These are phyloP conservation scores for Brassica nigra DNA, from an alignment of 345 rosid species.

Conservation along the genomic window DNA sequence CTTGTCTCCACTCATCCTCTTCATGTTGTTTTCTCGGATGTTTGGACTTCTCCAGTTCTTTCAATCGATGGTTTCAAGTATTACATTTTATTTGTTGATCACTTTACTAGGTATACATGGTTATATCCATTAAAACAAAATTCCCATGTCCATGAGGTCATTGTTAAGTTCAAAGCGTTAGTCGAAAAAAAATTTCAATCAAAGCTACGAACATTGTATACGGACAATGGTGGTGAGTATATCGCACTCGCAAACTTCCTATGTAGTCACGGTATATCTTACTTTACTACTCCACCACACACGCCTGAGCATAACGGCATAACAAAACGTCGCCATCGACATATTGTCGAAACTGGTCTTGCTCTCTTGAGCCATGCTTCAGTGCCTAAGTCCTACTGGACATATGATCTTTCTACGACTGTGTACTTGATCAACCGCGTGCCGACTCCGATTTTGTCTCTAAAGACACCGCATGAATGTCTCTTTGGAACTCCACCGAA, in stretches of 20 bases:
- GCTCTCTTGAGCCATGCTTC: neutral
- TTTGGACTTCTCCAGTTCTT: neutral
- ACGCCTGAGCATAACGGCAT: neutral
- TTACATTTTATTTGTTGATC: neutral
- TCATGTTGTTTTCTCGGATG: neutral
- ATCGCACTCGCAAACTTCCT: neutral
- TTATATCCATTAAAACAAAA: neutral
- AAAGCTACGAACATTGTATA: neutral
- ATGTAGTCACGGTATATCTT: neutral
- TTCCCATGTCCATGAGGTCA: neutral
- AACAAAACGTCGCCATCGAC: neutral
- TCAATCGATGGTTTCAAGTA: neutral
- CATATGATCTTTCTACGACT: neutral
- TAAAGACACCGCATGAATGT: neutral
- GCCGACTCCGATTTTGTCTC: neutral
- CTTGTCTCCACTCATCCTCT: neutral
- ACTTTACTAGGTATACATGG: neutral
- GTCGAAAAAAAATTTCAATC: neutral
- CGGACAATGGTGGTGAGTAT: neutral
- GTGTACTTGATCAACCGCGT: neutral
- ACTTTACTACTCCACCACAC: neutral
- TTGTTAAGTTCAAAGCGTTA: neutral
- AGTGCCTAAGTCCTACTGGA: neutral
- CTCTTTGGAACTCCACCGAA: neutral
- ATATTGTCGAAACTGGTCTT: neutral